phyloP scores from a whole-genome alignment of 169 alveolate genomes.

The Cystoisospora suis region DNA sequence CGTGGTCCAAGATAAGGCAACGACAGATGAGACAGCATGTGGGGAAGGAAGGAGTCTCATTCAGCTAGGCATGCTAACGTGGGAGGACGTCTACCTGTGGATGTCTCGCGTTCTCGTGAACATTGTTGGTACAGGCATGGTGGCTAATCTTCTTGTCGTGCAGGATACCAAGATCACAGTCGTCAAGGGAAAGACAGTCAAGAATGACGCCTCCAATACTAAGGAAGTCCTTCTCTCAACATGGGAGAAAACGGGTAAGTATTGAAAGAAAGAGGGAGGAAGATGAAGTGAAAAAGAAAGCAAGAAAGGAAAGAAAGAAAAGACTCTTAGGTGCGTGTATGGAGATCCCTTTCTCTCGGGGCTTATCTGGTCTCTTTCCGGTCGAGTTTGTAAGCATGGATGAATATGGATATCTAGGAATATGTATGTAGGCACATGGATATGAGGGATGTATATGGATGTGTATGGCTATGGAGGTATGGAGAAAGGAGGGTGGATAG shows the following conservation, averaged over 20 bases:
- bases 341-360: too few relatives aligned
- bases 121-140: not conserved
- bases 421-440: not conserved
- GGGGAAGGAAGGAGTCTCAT: not conserved
- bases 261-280: not conserved
- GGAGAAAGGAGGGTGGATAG: not conserved
- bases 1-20: too few relatives aligned
- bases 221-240: not conserved
- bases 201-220: not conserved
- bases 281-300: not conserved
- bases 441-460: not conserved
- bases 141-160: conserved; percentile 1
- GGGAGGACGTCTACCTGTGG: not conserved
- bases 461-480: not conserved
- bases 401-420: not conserved
- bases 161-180: not conserved
- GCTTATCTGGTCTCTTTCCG: too few relatives aligned
- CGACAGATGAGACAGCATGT: too few relatives aligned
- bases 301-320: not conserved
- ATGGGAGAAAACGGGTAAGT: not conserved
- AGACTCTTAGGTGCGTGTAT: not conserved
- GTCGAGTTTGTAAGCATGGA: too few relatives aligned
- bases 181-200: not conserved
- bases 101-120: not conserved
- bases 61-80: not conserved